A percentile compares a stretch with the other conserved stretches of the same genome.
phyloP scores from a whole-genome alignment of 495 filamentous ascomycete genomes.

The Cladorrhinum samala region DNA sequence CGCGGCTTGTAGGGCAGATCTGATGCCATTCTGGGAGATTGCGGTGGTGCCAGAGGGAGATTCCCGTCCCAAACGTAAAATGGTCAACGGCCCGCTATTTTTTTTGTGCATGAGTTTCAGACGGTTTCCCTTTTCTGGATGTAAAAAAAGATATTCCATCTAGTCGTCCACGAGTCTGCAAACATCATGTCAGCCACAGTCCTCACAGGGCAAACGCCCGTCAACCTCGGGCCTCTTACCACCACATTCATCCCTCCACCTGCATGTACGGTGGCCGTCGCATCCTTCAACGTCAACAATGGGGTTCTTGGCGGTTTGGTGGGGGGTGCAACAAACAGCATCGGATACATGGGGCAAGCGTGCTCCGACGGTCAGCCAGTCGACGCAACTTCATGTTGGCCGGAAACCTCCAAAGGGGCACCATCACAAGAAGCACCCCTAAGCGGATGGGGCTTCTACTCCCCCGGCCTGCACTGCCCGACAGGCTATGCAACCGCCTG shows the following conservation, averaged over 20 bases:
- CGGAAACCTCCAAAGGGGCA: constrained; percentile 19
- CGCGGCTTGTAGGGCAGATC: neutral
- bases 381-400: constrained; percentile 31
- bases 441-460: constrained; percentile 31
- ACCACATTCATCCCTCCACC: constrained; percentile 31
- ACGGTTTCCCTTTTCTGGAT: constrained; percentile 2
- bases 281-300: constrained; percentile 8
- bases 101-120: neutral
- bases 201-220: constrained; percentile 20
- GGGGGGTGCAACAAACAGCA: constrained; percentile 6
- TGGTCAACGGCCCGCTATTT: neutral
- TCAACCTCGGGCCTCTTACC: constrained; percentile 30
- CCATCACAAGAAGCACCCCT: constrained; percentile 9
- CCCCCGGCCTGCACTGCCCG: constrained; percentile 29
- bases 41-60: neutral
- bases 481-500: constrained; percentile 30
- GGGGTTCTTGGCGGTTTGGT: constrained; percentile 14
- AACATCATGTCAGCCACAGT: constrained; percentile 18
- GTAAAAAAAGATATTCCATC: constrained; percentile 4
- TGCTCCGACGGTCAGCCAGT: constrained; percentile 15
- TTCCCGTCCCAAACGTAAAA: neutral
- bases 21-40: neutral
- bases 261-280: constrained; percentile 26
- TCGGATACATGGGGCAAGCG: constrained; percentile 20
- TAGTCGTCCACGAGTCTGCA: neutral